Evolutionary conservation across 768 basidiomycete genomes (phyloP), one percentile per base, ranked within the genome.

Genomic region (Hydnomerulius pinastri): DNA sequence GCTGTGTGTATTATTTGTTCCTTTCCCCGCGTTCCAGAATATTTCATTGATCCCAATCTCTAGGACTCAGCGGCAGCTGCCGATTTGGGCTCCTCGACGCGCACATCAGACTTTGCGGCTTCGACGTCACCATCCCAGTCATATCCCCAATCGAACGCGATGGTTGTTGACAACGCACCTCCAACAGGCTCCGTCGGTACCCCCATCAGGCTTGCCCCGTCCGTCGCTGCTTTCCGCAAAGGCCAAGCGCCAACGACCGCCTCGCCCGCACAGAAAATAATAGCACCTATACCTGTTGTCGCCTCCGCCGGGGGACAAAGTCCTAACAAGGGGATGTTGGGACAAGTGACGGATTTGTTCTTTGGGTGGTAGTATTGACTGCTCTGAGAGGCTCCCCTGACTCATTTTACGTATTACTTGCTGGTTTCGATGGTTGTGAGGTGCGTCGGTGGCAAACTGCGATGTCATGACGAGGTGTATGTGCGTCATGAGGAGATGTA

Each of bases 301-400:
- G 38, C 54, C 0, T 58, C 59, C 27, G 59, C 57, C n/a, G n/a
- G n/a, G 20, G 63, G 52, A 57, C 64, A 70, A 36, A 68, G 68
- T 4, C 74, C 78, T 8, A 77, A 61, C 53, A 90, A 83, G 63
- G 77, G 84, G 6, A 61, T 90, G 56, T 54, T 90, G 11, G 86
- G 86, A 12, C 87, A 88, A 67, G 81, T 91, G 45, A 84, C 85
- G 11, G 89, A 92, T 72, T 64, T 90, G 55, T 84, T 92, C 41
- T 91, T 90, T 63, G 88, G 88, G 13, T 91, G 88, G 88, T 91
- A 81, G 71, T 39, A 27, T 15, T 15, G 13, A n/a, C n/a, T n/a
- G n/a, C n/a, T n/a, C n/a, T 49, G 28, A 23, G 18, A 38, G 32
- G 12, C n/a, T 11, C 6, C 13, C 20, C 27, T n/a, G n/a, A n/a